Evolutionary conservation across 306 rosid species (phyloP).

Genomic region (Luffa acutangula): DNA sequence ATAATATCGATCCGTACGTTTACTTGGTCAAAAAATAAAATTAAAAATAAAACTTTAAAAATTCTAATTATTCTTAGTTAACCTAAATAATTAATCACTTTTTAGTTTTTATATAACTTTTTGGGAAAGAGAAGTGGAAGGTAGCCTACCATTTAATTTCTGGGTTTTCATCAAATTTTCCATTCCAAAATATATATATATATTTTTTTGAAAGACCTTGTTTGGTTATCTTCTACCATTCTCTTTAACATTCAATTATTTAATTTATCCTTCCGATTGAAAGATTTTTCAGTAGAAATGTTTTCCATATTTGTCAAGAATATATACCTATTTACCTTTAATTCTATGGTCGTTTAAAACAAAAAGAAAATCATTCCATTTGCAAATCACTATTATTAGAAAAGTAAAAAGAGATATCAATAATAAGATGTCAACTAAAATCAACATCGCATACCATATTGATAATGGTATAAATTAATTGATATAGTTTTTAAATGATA

Average conservation of each 20-base stretch:
- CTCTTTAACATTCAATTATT: background rate
- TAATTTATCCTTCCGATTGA: background rate
- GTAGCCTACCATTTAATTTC: slow-evolving; percentile 1
- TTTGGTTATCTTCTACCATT: background rate
- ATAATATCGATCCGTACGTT: too few species aligned
- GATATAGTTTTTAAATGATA: background rate
- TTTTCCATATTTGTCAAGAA: background rate
- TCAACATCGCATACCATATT: too few species aligned
- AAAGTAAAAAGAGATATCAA: too few species aligned
- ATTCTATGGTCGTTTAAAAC: too few species aligned
- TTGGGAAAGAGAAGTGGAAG: background rate
- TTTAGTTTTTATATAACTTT: background rate
- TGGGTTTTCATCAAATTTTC: background rate
- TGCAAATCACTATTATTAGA: background rate
- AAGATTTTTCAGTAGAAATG: background rate
- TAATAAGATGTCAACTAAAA: too few species aligned
- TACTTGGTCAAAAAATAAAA: too few species aligned
- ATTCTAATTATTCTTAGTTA: too few species aligned
- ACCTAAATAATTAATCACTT: background rate
- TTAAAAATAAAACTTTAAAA: too few species aligned
- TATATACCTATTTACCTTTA: background rate
- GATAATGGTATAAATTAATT: too few species aligned
- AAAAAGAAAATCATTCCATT: background rate
- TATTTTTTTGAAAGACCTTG: too few species aligned
- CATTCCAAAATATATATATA: background rate